A percentile compares a stretch with the other conserved stretches of the same genome.
phyloP scores from a whole-genome alignment of 129 eudicot genomes.

The Solidago caesia region DNA sequence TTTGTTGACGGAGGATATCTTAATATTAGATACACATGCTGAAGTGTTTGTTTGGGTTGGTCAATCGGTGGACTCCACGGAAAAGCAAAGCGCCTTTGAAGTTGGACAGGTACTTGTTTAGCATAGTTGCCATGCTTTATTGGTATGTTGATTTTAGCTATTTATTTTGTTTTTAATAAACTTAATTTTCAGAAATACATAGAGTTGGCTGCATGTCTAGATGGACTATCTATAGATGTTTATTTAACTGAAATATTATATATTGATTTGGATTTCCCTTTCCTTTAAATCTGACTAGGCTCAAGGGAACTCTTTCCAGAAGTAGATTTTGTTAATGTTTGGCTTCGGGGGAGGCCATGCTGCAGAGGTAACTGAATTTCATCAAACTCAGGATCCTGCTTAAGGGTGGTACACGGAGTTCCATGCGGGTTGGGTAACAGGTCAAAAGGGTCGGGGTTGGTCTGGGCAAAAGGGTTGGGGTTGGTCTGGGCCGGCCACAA shows the following conservation, averaged over 20 bases:
- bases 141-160: background rate
- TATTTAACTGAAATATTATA: background rate
- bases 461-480: too few relatives aligned
- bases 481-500: background rate
- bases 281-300: constrained; percentile 47
- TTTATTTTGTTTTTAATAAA: constrained; percentile 12
- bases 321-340: constrained; percentile 77
- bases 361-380: constrained; percentile 53
- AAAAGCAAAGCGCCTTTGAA: constrained; percentile 82
- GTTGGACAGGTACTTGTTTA: constrained; percentile 69
- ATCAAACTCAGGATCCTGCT: background rate
- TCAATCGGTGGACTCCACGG: constrained; percentile 81
- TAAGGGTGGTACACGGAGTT: background rate
- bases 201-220: constrained; percentile 73
- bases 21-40: constrained; percentile 86
- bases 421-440: background rate
- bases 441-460: too few relatives aligned
- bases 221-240: constrained; percentile 59
- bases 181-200: constrained; percentile 65
- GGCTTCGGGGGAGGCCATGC: constrained; percentile 82
- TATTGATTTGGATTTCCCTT: background rate
- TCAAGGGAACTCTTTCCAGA: constrained; percentile 93
- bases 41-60: constrained; percentile 98
- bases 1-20: constrained; percentile 89
- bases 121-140: constrained; percentile 8